These are phyloP conservation scores for Cruciata laevipes DNA, from an alignment of 257 asterid species.

Conservation along the genomic window DNA sequence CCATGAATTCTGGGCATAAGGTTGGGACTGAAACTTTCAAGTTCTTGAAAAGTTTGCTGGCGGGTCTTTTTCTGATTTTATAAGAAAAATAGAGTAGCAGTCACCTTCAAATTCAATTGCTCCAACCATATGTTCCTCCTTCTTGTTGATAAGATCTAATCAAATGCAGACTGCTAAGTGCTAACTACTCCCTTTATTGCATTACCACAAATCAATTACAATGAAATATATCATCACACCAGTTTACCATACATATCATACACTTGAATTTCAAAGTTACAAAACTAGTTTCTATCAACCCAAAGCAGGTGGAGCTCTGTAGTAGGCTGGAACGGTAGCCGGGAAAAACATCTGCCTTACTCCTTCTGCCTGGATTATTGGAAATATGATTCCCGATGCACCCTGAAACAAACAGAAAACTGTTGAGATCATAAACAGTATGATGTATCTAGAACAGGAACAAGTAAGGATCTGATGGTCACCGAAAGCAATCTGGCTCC, in stretches of 20 bases:
- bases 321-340: constrained; percentile 61
- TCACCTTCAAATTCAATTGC: neutral
- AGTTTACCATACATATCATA: neutral
- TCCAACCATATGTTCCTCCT: neutral
- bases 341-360: constrained; percentile 77
- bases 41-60: no score
- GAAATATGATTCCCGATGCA: constrained; percentile 64
- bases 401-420: constrained; percentile 26
- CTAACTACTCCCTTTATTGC: neutral
- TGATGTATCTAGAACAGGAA: neutral
- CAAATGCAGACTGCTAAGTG: neutral
- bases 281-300: neutral
- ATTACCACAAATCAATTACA: neutral
- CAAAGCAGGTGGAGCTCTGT: constrained; percentile 48
- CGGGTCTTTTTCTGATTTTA: no score
- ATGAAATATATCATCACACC: neutral
- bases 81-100: neutral
- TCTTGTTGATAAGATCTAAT: neutral
- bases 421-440: neutral
- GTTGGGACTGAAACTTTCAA: neutral
- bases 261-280: neutral
- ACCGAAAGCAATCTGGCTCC: constrained; percentile 54
- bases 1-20: neutral
- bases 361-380: constrained; percentile 66
- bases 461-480: constrained; percentile 11